Evolutionary conservation across 805 yeast species (phyloP).

Genomic region (Candida sphagnicola): DNA sequence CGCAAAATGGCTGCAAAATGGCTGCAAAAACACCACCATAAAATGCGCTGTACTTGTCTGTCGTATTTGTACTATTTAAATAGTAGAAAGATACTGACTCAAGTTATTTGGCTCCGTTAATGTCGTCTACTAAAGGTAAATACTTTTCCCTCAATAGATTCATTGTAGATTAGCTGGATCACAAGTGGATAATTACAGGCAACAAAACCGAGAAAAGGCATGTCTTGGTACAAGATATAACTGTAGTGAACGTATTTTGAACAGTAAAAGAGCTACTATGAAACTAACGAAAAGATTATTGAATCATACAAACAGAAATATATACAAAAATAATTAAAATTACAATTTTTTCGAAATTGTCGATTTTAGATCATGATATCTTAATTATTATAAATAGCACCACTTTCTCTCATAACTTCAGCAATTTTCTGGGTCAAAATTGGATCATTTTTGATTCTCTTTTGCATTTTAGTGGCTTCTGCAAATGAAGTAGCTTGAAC

Average conservation of each 20-base stretch:
- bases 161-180: no score
- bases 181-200: no score
- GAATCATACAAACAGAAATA: slow-evolving; percentile 3
- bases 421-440: slow-evolving; percentile 57
- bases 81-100: no score
- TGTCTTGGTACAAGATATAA: neutral
- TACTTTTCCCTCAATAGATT: no score
- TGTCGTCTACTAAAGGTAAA: no score
- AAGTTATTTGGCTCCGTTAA: no score
- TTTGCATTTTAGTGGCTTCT: slow-evolving; percentile 90
- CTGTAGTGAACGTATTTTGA: no score
- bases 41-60: no score
- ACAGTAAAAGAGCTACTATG: no score
- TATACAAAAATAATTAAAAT: slow-evolving; percentile 2
- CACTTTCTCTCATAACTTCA: slow-evolving; percentile 45
- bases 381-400: slow-evolving; percentile 11
- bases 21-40: no score
- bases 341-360: neutral
- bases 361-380: neutral
- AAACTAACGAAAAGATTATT: neutral
- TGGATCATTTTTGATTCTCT: slow-evolving; percentile 69
- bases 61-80: no score
- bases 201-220: no score
- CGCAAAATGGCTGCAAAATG: slow-evolving; percentile 2
- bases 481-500: slow-evolving; percentile 87